These are phyloP conservation scores for Suhomyces canberraensis DNA, from an alignment of 805 yeast genomes.

Conservation along the genomic window DNA sequence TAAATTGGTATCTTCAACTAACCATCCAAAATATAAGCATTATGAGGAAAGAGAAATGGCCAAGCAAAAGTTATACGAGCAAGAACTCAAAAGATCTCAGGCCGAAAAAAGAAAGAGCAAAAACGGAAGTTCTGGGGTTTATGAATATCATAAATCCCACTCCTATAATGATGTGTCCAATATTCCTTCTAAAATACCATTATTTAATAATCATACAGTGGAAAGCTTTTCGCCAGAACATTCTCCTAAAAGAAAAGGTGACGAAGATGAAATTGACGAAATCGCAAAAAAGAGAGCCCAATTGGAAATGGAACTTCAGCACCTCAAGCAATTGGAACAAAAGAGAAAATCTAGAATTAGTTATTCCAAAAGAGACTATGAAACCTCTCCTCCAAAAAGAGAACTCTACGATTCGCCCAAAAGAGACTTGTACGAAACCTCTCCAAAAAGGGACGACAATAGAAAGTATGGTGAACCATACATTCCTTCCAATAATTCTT, in stretches of 20 bases:
- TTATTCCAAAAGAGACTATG: not conserved
- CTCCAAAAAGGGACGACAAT: too few species aligned
- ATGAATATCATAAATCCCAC: conserved; percentile 12
- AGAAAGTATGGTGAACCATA: conserved; percentile 4
- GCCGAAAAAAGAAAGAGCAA: conserved; percentile 6
- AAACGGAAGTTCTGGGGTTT: conserved; percentile 16
- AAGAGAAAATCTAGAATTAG: conserved; percentile 4
- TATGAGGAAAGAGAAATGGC: conserved; percentile 15
- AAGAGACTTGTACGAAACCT: too few species aligned
- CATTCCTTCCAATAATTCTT: conserved; percentile 23
- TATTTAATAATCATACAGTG: conserved; percentile 21
- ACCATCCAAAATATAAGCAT: conserved; percentile 17
- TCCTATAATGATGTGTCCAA: conserved; percentile 18
- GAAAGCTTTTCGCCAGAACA: conserved; percentile 26
- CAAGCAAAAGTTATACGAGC: conserved; percentile 23
- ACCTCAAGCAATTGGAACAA: conserved; percentile 28
- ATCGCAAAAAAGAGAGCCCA: conserved; percentile 35
- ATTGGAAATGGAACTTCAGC: conserved; percentile 37
- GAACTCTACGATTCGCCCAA: too few species aligned
- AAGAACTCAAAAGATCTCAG: conserved; percentile 17
- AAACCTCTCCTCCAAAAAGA: not conserved
- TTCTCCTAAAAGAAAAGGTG: conserved; percentile 10
- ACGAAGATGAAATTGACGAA: conserved; percentile 24
- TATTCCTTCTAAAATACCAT: conserved; percentile 4
- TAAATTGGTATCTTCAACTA: conserved; percentile 14